Percentiles rank a stretch among this genome's conserved stretches.
Conservation (phyloP, 352 stramenopile genomes). For the Phytopythium chamaehyphon region DNA sequence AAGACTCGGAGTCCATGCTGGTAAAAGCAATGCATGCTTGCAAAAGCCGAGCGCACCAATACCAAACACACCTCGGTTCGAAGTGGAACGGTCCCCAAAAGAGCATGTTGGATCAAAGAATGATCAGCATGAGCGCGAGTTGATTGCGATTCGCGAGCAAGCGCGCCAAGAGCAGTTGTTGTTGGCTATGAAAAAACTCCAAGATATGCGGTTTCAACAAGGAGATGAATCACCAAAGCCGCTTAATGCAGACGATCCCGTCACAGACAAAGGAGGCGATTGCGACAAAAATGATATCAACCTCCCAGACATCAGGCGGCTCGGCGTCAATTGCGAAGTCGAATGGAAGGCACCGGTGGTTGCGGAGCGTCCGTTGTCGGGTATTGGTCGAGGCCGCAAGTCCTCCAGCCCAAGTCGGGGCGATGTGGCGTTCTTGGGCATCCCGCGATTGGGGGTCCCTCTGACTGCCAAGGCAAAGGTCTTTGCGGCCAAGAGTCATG, state of each 20-base stretch:
- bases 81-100: background rate
- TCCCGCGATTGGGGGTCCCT: constrained; percentile 39
- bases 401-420: background rate
- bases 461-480: constrained; percentile 39
- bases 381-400: constrained; percentile 2
- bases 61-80: background rate
- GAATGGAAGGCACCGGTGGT: constrained; percentile 45
- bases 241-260: background rate
- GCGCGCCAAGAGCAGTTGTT: constrained; percentile 39
- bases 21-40: too few species aligned
- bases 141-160: constrained; percentile 20
- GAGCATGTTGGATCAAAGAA: background rate
- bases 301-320: background rate
- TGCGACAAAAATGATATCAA: background rate
- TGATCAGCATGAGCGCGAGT: constrained; percentile 11
- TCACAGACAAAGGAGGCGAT: background rate
- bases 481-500: constrained; percentile 26
- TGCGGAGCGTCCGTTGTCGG: constrained; percentile 2
- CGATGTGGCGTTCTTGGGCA: constrained; percentile 15
- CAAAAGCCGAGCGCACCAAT: background rate
- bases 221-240: background rate
- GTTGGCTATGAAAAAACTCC: constrained; percentile 35
- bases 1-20: constrained; percentile 16
- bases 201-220: constrained; percentile 30
- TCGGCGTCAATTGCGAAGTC: constrained; percentile 1